Base-by-base conservation (phyloP, 148 eudicot species). In the Spergularia bocconei region DNA sequence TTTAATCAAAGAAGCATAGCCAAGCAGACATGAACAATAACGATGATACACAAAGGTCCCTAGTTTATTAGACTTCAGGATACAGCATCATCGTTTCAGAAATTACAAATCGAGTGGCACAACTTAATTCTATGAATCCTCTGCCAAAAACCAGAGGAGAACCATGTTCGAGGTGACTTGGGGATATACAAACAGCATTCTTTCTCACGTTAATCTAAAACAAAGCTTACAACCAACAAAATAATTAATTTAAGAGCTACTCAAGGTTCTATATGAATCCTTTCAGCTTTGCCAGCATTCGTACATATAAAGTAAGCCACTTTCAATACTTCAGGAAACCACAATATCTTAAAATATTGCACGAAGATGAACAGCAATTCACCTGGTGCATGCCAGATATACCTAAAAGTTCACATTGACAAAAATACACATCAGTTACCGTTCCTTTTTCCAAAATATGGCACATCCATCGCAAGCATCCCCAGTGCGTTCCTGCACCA, bases 391-490 rank as follows among this genome's bases (percentile, higher is more conserved):
- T 23, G 25, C 25, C 29, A 73, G 3, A 78, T 9, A 13, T 6
- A 44, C 13, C 59, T 15, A 53, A 7, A 44, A 3, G 10, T n/a
- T 15, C 10, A 56, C 19, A 52, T 53, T 66, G 29, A 67, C 63
- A 39, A 41, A 44, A 12, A 69, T 17, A 63, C 50, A 53, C 41
- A 47, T 2, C 25, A 19, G 82, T 82, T 88, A 93, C 97, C 83
- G 72, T 73, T 89, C 82, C 53, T 73, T 71, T 77, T 89, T 90
- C 98, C 98, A 93, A 84, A 93, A 93, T 75, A 90, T 88, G 25
- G 97, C 94, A 86, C 97, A 91, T 19, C 98, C 98, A 86, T 93
- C 98, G 79, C 78, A 69, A 67, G 94, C 88, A 81, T 93, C 95
- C 53, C 97, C 98, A 4, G 91, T 86, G 50, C 98, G 97, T 75